A percentile compares a stretch with the other conserved stretches of the same genome.
These are phyloP conservation scores for Filosporella fistucella DNA, from an alignment of 495 filamentous ascomycete species.

Conservation along the genomic window DNA sequence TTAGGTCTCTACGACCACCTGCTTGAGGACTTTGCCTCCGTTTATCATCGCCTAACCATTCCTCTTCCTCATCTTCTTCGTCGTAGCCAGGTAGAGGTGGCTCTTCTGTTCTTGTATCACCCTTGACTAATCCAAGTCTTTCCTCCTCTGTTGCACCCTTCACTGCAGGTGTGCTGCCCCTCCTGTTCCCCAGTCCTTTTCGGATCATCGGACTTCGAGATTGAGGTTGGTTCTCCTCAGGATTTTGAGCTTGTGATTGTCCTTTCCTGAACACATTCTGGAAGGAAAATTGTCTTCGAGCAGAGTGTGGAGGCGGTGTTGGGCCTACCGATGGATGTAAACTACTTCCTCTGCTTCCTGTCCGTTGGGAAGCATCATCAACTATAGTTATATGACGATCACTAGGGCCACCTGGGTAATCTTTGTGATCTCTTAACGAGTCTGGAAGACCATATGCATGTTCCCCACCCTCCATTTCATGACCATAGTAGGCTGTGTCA, in stretches of 20 bases:
- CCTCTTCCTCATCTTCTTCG: conserved; percentile 27
- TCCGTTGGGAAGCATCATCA: conserved; percentile 22
- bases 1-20: conserved; percentile 4
- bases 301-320: conserved; percentile 48
- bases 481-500: conserved; percentile 28
- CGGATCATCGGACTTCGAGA: conserved; percentile 26
- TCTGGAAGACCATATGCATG: conserved; percentile 22
- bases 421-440: conserved; percentile 21
- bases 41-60: conserved; percentile 7
- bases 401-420: conserved; percentile 31
- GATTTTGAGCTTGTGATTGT: conserved; percentile 20
- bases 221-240: conserved; percentile 26
- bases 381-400: conserved; percentile 36
- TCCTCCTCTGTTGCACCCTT: conserved; percentile 81
- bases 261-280: conserved; percentile 64
- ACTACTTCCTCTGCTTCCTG: conserved; percentile 27
- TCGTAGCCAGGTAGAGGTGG: conserved; percentile 34
- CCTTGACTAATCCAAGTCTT: conserved; percentile 77
- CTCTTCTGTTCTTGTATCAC: conserved; percentile 47
- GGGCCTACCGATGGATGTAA: conserved; percentile 27
- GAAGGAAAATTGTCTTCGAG: conserved; percentile 86
- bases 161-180: conserved; percentile 39
- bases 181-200: conserved; percentile 36
- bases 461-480: conserved; percentile 7
- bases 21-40: conserved; percentile 2